Evolutionary conservation across 1,139 yeast species (phyloP), one percentile per base, ranked within the genome.

Genomic region (Blastobotrys petasosporus): DNA sequence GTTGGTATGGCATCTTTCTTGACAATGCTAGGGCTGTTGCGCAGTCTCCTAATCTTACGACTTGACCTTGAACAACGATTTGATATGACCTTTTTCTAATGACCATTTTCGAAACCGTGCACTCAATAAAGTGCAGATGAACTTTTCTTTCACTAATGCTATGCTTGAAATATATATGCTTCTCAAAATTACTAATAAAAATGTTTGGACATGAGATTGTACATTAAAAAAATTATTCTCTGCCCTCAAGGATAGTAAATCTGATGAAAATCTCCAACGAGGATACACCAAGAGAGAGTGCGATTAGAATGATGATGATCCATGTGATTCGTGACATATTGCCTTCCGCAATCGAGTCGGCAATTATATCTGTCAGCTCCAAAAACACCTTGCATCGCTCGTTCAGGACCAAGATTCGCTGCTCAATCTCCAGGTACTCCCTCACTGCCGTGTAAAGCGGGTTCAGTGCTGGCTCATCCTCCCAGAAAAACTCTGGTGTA

Each of bases 401-500:
- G 59, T 92, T 92, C 45, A 92, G 73, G 4, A 92, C 96, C 60
- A 86, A 88, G 12, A 90, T 96, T 49, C 98, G 71, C 64, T 86
- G 95, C 60, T 90, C 97, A 52, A 92, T 88, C 64, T 92, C 98
- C 50, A 92, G 71, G 60, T 92, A 92, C 55, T 92, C 97, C 48
- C 97, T 69, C 48, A 90, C 84, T 0, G 97, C 97, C 33, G 77
- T 75, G 64, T 92, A 92, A 41, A 92, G 70, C 1, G 97, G 97
- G 62, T 90, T 94, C 53, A 92, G 74, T 32, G 95, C 90, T 2
- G 98, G 98, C 65, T 92, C 98, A 51, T 84, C 79, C 23, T 92
- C 85, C 98, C 98, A 92, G 64, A 92, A 92, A 59, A 87, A 88
- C 49, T 86, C 95, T 0, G 98, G 98, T 0, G 96, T 88, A 60